phyloP scores from a whole-genome alignment of 805 yeast species.

The Crinitomyces ghanaensis region DNA sequence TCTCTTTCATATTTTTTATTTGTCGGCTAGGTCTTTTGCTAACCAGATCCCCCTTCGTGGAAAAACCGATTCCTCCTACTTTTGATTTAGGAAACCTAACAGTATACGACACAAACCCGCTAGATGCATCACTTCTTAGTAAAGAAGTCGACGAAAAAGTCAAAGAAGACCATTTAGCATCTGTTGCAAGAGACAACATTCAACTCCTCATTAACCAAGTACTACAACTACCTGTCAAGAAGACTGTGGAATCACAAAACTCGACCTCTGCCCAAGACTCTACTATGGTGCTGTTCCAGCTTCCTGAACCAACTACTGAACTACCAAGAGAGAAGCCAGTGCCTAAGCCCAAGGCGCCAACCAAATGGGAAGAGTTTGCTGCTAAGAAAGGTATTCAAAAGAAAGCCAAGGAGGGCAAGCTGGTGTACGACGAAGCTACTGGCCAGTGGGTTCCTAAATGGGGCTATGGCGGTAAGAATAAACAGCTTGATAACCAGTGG shows the following conservation, averaged over 20 bases:
- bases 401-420: conserved; percentile 80
- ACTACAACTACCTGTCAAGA: conserved; percentile 76
- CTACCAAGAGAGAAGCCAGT: conserved; percentile 93
- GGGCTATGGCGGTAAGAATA: conserved; percentile 95
- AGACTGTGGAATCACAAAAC: conserved; percentile 62
- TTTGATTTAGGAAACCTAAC: conserved; percentile 88
- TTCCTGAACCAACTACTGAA: conserved; percentile 73
- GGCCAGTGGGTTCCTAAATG: conserved; percentile 97
- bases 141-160: conserved; percentile 39
- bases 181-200: conserved; percentile 78
- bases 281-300: conserved; percentile 66
- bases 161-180: conserved; percentile 52
- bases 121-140: conserved; percentile 47
- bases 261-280: conserved; percentile 47
- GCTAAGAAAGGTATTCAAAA: conserved; percentile 87
- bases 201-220: conserved; percentile 87
- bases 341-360: conserved; percentile 84
- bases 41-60: conserved; percentile 36
- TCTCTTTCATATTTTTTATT: too few relatives aligned
- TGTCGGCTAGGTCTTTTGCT: too few relatives aligned
- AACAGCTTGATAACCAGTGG: conserved; percentile 84
- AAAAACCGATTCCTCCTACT: conserved; percentile 78
- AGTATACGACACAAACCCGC: conserved; percentile 79
- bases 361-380: conserved; percentile 97
- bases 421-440: conserved; percentile 76